Evolutionary conservation across 1,139 yeast species (phyloP), one percentile per base, ranked within the genome.

Genomic region (Nakaseomyces nivariensis): DNA sequence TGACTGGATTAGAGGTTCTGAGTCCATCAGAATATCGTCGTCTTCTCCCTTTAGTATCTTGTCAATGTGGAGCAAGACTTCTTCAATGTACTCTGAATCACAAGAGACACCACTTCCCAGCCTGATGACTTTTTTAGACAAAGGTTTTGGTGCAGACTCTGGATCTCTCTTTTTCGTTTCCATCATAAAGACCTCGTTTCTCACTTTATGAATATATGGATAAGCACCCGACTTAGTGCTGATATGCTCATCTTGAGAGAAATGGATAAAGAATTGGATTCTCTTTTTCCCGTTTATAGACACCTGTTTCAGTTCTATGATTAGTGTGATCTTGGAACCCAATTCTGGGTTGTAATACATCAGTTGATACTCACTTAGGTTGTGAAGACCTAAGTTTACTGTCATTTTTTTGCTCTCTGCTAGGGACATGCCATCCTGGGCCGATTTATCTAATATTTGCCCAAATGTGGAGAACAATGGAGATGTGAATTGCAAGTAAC

Each of bases 401-500:
- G 36, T 24, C 5, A 17, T 13, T 6, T 13, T 10, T n/a, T 13
- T 27, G 25, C n/a, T 13, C 5, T 7, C 25, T 5, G 11, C 25
- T 8, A 10, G 24, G 9, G 33, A 13, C 1, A 13, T 10, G 9
- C 6, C 24, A 27, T 29, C 34, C 11, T 29, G 34, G 8, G 10
- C 38, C 4, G 45, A 51, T 10, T 48, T 49, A 32, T 55, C 55
- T 3, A 58, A 45, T 22, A 64, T 59, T 17, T 51, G 47, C 37
- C 56, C 55, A 5, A 64, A 46, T 3, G 62, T 57, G 1, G 57
- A 52, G 51, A 66, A 66, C 9, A 66, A 52, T 1, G 64, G 57
- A 4, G 67, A 63, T 1, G 69, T 65, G 47, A 65, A 65, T 43
- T 64, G 68, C 42, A 64, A 50, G 48, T 65, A 65, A 49, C 63